Evolutionary conservation across 2,329 filamentous ascomycete genomes (phyloP).

Genomic region (Graphilbum sp.): DNA sequence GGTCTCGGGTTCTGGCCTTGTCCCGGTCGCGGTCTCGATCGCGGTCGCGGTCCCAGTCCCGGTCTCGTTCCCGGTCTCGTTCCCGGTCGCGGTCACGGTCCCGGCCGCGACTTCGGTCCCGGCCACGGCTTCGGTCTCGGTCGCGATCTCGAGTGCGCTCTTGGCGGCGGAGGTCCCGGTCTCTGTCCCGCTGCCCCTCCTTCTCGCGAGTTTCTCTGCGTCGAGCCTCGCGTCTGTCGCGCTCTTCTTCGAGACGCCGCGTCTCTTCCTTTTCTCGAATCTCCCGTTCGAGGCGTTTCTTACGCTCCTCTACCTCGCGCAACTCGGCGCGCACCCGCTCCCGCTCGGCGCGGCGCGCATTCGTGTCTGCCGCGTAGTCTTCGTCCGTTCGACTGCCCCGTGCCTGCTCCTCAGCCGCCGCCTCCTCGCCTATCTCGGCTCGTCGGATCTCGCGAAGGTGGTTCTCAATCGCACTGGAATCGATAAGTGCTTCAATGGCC

Average conservation of each 20-base stretch:
- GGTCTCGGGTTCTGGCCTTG: slow-evolving; percentile 7
- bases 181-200: slow-evolving; percentile 23
- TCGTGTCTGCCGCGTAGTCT: slow-evolving; percentile 53
- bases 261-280: slow-evolving; percentile 30
- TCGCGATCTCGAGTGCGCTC: slow-evolving; percentile 15
- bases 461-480: slow-evolving; percentile 49
- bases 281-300: slow-evolving; percentile 39
- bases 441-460: slow-evolving; percentile 53
- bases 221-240: slow-evolving; percentile 16
- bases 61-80: slow-evolving; percentile 11
- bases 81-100: slow-evolving; percentile 8
- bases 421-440: slow-evolving; percentile 52
- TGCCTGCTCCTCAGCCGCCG: slow-evolving; percentile 45
- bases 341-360: slow-evolving; percentile 40
- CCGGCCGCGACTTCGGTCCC: slow-evolving; percentile 17
- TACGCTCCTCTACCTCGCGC: slow-evolving; percentile 43
- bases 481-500: slow-evolving; percentile 51
- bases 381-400: slow-evolving; percentile 58
- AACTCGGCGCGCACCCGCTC: slow-evolving; percentile 45
- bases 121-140: slow-evolving; percentile 14
- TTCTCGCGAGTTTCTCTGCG: slow-evolving; percentile 22
- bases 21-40: slow-evolving; percentile 13
- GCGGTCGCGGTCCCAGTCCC: not conserved
- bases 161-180: slow-evolving; percentile 20
- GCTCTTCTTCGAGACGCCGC: slow-evolving; percentile 18